These are phyloP conservation scores for Nakaseomyces nivariensis DNA, from an alignment of 1,139 yeast genomes.

Conservation along the genomic window DNA sequence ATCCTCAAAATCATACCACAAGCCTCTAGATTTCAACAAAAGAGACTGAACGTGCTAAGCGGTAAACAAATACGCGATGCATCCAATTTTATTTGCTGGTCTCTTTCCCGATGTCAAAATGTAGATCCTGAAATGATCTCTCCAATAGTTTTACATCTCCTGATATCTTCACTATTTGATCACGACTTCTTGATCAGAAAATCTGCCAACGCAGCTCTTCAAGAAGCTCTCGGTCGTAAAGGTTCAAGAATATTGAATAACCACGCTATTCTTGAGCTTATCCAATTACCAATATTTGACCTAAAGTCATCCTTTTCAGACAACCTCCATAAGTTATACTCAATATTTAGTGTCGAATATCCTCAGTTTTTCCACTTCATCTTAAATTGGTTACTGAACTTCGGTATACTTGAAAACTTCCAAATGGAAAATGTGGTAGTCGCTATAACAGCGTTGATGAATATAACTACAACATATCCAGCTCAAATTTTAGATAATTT, in stretches of 20 bases:
- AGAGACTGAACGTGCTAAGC: conserved; percentile 38
- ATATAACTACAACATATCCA: neutral
- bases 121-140: conserved; percentile 24
- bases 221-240: conserved; percentile 74
- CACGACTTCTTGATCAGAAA: conserved; percentile 63
- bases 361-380: conserved; percentile 13
- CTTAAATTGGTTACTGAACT: conserved; percentile 18
- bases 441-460: conserved; percentile 13
- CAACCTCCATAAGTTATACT: conserved; percentile 29
- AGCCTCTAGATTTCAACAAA: conserved; percentile 37
- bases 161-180: conserved; percentile 56
- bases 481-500: neutral
- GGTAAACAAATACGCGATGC: conserved; percentile 77
- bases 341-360: conserved; percentile 9
- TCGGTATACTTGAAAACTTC: conserved; percentile 19
- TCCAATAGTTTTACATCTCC: conserved; percentile 35
- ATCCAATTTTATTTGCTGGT: conserved; percentile 69
- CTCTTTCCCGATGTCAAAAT: conserved; percentile 38
- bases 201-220: conserved; percentile 80
- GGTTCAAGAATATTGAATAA: conserved; percentile 26
- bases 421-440: conserved; percentile 21
- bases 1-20: conserved; percentile 1
- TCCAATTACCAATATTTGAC: conserved; percentile 49
- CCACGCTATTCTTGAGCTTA: conserved; percentile 36
- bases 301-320: conserved; percentile 33